phyloP scores from a whole-genome alignment of 2,329 filamentous ascomycete species.

The Meredithiella fracta region DNA sequence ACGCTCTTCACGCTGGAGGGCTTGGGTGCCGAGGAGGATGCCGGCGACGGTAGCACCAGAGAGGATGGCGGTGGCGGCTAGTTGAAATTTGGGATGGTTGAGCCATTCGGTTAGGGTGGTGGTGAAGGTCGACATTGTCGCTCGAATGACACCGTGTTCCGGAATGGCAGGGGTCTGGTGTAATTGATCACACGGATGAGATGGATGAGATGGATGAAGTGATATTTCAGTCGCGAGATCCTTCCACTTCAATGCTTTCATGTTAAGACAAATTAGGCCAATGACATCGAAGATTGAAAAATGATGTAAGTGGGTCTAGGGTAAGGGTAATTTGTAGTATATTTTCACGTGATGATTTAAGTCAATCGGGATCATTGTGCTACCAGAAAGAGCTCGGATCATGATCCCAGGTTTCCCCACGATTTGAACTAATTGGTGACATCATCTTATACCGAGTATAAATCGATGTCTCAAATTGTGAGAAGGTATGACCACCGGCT shows the following conservation, averaged over 20 bases:
- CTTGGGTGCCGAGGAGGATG: conserved; percentile 46
- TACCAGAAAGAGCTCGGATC: neutral
- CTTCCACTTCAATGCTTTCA: too few species aligned
- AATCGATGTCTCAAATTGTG: too few species aligned
- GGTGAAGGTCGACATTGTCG: conserved; percentile 12
- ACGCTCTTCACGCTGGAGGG: conserved; percentile 36
- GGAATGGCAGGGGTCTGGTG: neutral
- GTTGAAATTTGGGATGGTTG: conserved; percentile 35
- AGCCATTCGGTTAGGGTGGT: conserved; percentile 12
- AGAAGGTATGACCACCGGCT: too few species aligned
- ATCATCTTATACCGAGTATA: neutral
- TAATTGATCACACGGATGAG: neutral
- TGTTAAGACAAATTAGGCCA: neutral
- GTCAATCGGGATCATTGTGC: neutral
- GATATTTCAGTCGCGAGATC: too few species aligned
- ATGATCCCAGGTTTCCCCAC: neutral
- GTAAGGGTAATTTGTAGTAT: neutral
- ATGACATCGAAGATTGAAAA: neutral
- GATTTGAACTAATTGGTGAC: neutral
- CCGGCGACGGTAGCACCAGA: conserved; percentile 44
- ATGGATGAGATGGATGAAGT: neutral
- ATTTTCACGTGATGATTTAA: neutral
- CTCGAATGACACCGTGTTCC: neutral
- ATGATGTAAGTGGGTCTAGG: neutral
- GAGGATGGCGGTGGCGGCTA: conserved; percentile 53